Evolutionary conservation across 441 rosid genomes (phyloP).

Genomic region (Viola pubescens): DNA sequence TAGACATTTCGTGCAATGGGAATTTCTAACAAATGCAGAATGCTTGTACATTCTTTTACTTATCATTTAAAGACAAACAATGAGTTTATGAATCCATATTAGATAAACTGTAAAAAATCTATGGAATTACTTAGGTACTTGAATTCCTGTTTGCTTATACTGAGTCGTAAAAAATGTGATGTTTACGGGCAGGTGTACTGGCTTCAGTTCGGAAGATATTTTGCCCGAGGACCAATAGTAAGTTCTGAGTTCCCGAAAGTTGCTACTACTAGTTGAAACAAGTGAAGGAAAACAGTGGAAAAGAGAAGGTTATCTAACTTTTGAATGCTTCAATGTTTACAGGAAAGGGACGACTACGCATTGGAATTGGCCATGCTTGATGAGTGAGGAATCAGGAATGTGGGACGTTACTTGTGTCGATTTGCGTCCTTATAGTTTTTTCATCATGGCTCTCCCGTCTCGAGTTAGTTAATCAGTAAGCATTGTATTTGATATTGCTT

Average conservation of each 20-base stretch:
- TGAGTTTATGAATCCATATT: constrained; percentile 8
- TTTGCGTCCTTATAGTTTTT: constrained; percentile 5
- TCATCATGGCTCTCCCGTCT: constrained; percentile 3
- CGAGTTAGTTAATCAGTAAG: neutral
- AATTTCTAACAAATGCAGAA: neutral
- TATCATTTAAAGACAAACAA: neutral
- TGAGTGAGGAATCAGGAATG: constrained; percentile 36
- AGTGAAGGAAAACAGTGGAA: neutral
- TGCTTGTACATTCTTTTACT: neutral
- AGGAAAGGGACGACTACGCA: constrained; percentile 96
- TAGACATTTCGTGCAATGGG: neutral
- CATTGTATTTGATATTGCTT: too few species aligned
- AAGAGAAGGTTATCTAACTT: constrained; percentile 9
- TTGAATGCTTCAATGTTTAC: constrained; percentile 22
- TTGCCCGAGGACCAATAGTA: constrained; percentile 92
- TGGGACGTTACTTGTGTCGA: constrained; percentile 15
- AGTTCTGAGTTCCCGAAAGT: constrained; percentile 27
- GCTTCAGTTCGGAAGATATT: constrained; percentile 99
- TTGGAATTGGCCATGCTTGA: constrained; percentile 85
- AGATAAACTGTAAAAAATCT: neutral
- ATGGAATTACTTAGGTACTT: neutral
- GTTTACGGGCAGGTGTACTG: constrained; percentile 70
- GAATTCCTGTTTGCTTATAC: constrained; percentile 1
- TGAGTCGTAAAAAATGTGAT: constrained; percentile 1
- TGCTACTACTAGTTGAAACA: constrained; percentile 1